phyloP scores from a whole-genome alignment of 1,139 yeast genomes.

The Hyphopichia wangnamkhiaoensis region DNA sequence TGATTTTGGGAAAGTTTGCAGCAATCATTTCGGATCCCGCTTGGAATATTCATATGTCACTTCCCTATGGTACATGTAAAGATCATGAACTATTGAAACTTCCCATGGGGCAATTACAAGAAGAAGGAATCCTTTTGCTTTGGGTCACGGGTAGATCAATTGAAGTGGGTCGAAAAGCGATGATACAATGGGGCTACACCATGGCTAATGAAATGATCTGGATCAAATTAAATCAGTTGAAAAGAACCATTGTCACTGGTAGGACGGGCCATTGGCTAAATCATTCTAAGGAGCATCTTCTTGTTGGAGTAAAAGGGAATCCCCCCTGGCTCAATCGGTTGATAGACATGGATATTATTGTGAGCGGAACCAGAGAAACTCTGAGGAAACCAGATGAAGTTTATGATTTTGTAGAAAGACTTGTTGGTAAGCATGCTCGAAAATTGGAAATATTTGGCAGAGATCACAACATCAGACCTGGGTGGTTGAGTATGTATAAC shows the following conservation, averaged over 20 bases:
- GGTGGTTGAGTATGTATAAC: conserved; percentile 64
- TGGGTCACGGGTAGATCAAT: conserved; percentile 97
- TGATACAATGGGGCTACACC: conserved; percentile 78
- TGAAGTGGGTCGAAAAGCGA: conserved; percentile 79
- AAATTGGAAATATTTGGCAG: conserved; percentile 90
- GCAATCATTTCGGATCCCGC: conserved; percentile 91
- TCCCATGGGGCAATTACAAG: conserved; percentile 69
- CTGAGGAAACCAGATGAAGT: conserved; percentile 89
- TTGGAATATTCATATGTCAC: conserved; percentile 83
- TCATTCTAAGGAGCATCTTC: conserved; percentile 88
- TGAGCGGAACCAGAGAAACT: conserved; percentile 83
- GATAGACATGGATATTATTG: conserved; percentile 74
- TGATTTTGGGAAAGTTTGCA: conserved; percentile 76
- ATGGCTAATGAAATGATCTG: conserved; percentile 81
- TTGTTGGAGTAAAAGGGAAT: conserved; percentile 81
- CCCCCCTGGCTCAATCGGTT: conserved; percentile 71
- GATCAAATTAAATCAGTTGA: conserved; percentile 86
- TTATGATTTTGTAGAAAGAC: conserved; percentile 81
- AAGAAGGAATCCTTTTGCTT: conserved; percentile 76
- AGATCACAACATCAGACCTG: conserved; percentile 79
- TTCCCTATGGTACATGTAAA: conserved; percentile 76
- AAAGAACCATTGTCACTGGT: conserved; percentile 90
- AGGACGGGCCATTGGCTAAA: conserved; percentile 97
- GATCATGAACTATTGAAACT: conserved; percentile 69
- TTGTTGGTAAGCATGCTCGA: conserved; percentile 73